Evolutionary conservation across 2,329 filamentous ascomycete species (phyloP).

Genomic region (Bipolaris gigantea): DNA sequence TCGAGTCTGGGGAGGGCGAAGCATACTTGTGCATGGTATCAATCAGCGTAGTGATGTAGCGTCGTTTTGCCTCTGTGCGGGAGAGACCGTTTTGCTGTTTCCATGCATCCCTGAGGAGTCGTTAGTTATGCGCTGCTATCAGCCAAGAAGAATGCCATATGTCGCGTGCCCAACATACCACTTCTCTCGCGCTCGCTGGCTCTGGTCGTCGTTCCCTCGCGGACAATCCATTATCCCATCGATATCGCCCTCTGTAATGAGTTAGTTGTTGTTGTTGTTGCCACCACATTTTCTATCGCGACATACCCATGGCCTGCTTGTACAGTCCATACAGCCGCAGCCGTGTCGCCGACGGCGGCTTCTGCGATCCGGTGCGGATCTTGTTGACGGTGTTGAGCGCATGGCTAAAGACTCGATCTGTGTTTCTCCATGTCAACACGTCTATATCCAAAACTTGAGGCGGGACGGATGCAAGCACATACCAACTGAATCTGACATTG

Average conservation of each 20-base stretch:
- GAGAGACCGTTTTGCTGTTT: constrained; percentile 80
- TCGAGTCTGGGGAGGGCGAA: constrained; percentile 77
- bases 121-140: background rate
- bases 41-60: constrained; percentile 91
- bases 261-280: constrained; percentile 13
- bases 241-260: constrained; percentile 76
- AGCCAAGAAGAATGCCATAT: background rate
- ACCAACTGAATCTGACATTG: constrained; percentile 49
- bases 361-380: constrained; percentile 88
- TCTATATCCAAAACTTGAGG: background rate
- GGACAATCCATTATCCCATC: constrained; percentile 91
- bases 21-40: constrained; percentile 97
- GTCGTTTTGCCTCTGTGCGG: constrained; percentile 88
- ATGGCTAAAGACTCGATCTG: constrained; percentile 98
- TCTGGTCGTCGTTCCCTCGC: constrained; percentile 52
- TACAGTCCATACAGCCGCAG: constrained; percentile 96
- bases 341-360: constrained; percentile 82
- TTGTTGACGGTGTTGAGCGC: constrained; percentile 98
- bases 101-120: constrained; percentile 76
- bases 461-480: constrained; percentile 16
- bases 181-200: constrained; percentile 63
- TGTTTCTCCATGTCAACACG: background rate
- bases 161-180: constrained; percentile 64
- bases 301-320: constrained; percentile 87
- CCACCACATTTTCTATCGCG: background rate